Evolutionary conservation across 306 rosid species (phyloP).

Genomic region (Fragaria vesca): DNA sequence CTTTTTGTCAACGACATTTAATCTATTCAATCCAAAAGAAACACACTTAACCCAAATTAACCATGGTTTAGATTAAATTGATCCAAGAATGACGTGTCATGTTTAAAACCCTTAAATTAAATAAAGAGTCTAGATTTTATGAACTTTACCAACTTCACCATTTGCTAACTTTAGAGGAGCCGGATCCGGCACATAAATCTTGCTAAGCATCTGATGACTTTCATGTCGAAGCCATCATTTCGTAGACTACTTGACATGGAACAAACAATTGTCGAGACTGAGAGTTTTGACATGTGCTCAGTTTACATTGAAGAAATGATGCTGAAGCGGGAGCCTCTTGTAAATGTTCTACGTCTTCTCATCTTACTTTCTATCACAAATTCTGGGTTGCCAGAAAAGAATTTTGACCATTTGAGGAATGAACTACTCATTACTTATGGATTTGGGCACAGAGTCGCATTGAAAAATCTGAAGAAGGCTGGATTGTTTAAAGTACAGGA

Average conservation of each 20-base stretch:
- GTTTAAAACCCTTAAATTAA: no score
- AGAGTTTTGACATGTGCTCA: slow-evolving; percentile 89
- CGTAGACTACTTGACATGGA: slow-evolving; percentile 95
- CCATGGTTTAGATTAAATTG: no score
- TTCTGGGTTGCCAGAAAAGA: slow-evolving; percentile 81
- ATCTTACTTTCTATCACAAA: slow-evolving; percentile 77
- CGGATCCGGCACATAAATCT: slow-evolving; percentile 98
- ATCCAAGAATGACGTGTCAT: no score
- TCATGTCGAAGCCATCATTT: slow-evolving; percentile 82
- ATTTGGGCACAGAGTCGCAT: slow-evolving; percentile 81
- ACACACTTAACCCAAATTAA: no score
- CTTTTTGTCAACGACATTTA: no score
- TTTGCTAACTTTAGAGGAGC: no score
- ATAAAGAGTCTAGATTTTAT: no score
- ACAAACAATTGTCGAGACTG: slow-evolving; percentile 83
- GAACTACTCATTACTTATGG: slow-evolving; percentile 94
- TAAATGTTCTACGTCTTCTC: slow-evolving; percentile 76
- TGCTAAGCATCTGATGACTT: slow-evolving; percentile 78
- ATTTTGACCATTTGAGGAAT: slow-evolving; percentile 84
- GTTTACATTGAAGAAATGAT: slow-evolving; percentile 93
- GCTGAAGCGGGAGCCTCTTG: slow-evolving; percentile 89
- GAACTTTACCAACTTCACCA: no score
- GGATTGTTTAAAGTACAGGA: slow-evolving; percentile 91
- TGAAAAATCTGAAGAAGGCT: slow-evolving; percentile 84
- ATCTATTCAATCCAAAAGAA: no score